phyloP scores from a whole-genome alignment of 148 eudicot species.

The Amaranthus hypochondriacus region DNA sequence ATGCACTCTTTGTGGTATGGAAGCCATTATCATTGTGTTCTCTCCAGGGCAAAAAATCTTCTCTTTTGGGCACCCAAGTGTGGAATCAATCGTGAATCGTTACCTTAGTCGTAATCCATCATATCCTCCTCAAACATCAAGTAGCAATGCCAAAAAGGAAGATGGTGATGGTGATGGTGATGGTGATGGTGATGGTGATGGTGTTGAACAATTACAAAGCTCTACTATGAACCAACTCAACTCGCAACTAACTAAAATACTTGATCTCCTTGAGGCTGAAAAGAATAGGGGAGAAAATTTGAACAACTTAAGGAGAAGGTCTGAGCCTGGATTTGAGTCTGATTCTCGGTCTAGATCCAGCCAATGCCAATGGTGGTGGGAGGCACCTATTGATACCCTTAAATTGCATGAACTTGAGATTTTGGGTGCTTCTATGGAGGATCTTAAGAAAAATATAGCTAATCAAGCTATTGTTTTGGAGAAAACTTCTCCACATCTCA shows the following conservation, averaged over 20 bases:
- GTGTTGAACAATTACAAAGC: constrained; percentile 17
- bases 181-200: constrained; percentile 9
- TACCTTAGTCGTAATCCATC: constrained; percentile 32
- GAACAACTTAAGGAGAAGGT: constrained; percentile 27
- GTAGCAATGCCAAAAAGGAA: not conserved
- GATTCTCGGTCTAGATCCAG: no score
- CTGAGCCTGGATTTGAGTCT: not conserved
- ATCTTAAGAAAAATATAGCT: constrained; percentile 40
- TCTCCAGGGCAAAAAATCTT: constrained; percentile 50
- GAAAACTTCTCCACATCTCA: constrained; percentile 20
- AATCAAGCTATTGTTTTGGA: constrained; percentile 28
- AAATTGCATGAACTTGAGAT: constrained; percentile 38
- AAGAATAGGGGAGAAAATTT: constrained; percentile 34
- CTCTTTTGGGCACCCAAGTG: constrained; percentile 50
- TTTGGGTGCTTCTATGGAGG: constrained; percentile 45
- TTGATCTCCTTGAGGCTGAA: constrained; percentile 37
- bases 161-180: constrained; percentile 9
- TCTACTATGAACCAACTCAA: constrained; percentile 31
- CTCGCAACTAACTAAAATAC: constrained; percentile 35
- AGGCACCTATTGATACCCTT: constrained; percentile 43
- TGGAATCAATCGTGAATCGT: constrained; percentile 35
- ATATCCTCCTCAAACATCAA: constrained; percentile 20
- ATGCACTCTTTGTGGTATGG: constrained; percentile 49
- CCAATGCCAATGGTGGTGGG: constrained; percentile 45
- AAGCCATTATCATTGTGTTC: constrained; percentile 37